Evolutionary conservation across 1,284 basidiomycete species (phyloP).

Genomic region (Cutaneotrichosporon sp.): DNA sequence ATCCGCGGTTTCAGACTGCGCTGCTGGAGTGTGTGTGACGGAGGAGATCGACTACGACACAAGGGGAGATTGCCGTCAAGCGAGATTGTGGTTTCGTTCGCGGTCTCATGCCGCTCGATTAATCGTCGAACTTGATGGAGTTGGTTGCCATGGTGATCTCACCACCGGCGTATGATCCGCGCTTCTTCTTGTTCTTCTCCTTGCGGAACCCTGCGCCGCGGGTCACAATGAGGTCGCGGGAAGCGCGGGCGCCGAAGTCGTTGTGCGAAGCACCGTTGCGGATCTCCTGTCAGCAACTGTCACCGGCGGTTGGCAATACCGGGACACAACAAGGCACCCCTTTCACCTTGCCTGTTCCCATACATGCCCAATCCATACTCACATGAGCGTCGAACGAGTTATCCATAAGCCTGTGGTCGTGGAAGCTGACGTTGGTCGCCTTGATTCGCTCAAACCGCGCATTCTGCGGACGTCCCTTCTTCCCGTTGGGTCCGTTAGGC

Average conservation of each 20-base stretch:
- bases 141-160: constrained; percentile 82
- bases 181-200: constrained; percentile 99
- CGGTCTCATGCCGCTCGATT: no score
- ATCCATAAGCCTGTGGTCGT: constrained; percentile 62
- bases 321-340: no score
- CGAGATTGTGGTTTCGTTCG: neutral
- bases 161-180: constrained; percentile 84
- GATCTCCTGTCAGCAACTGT: constrained; percentile 52
- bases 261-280: constrained; percentile 52
- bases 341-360: neutral
- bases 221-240: constrained; percentile 83
- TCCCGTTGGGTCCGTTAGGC: constrained; percentile 12
- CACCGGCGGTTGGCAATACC: no score
- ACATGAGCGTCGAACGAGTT: constrained; percentile 82
- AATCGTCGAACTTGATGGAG: constrained; percentile 72
- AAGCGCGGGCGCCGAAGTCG: constrained; percentile 85
- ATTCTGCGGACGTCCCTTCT: constrained; percentile 26
- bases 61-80: no score
- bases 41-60: no score
- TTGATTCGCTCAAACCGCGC: constrained; percentile 79
- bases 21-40: no score
- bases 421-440: constrained; percentile 57
- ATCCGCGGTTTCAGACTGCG: no score
- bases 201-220: constrained; percentile 92
- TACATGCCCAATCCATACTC: constrained; percentile 23